Base-by-base conservation (phyloP, 2,329 filamentous ascomycete species). In the Penicillium sp. region DNA sequence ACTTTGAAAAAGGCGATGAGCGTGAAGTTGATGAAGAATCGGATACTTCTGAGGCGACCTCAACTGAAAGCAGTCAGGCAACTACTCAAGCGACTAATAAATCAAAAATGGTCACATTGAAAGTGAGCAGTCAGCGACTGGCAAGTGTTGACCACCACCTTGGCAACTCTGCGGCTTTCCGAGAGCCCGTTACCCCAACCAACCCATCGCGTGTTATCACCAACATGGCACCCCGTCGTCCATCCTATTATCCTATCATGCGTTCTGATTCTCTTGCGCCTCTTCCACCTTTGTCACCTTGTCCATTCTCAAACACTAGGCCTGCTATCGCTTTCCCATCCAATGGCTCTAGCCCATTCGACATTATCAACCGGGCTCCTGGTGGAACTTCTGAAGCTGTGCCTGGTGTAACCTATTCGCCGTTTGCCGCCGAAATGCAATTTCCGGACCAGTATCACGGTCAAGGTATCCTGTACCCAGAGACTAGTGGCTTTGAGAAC, bases 91-190 rank as follows among this genome's bases (percentile, higher is more conserved):
- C 5, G 5, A 5, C 48, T 6, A 43, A 43, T 28, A 42, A 50
- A 16, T 50, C 48, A n/a, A 50, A 50, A 16, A 35, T 50, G 1
- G 48, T 50, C 17, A 50, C 6, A 7, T 37, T 50, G 4, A 42
- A 43, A 10, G 1, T 50, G 7, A 6, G 10, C 1, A 16, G 9
- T 2, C 37, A 16, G 19, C 17, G 26, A 9, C 16, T 50, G 28
- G 48, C 48, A 19, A 22, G 14, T 14, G 16, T 42, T 17, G 48
- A 43, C 19, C 16, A 2, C 4, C 1, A 17, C 14, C 22, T 50
- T 43, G 10, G 5, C 10, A 5, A 7, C 17, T 45, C 35, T 41
- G 35, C 46, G n/a, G 26, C 28, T 19, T 50, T 19, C 37, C 37
- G 16, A 6, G 28, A 50, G 12, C 19, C 17, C 3, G 16, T 43